Evolutionary conservation across 495 filamentous ascomycete species (phyloP).

Genomic region (Cairneyella variabilis): DNA sequence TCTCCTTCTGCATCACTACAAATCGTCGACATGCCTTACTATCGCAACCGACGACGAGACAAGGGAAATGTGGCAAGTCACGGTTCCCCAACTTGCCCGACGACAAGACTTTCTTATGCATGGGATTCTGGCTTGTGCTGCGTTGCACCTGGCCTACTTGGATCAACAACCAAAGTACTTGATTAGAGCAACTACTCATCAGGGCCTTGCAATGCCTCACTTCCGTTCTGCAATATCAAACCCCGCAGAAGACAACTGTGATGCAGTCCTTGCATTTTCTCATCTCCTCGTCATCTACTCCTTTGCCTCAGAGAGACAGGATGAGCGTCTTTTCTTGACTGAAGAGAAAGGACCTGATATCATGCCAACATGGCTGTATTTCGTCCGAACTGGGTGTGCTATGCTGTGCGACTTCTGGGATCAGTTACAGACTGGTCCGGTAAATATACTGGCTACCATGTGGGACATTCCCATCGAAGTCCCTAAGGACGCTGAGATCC

Average conservation of each 20-base stretch:
- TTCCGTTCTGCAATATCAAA: conserved; percentile 30
- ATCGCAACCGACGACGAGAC: conserved; percentile 6
- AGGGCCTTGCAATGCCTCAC: conserved; percentile 30
- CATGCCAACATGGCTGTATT: conserved; percentile 15
- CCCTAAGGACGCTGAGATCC: neutral
- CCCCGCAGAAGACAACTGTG: conserved; percentile 26
- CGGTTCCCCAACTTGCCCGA: conserved; percentile 25
- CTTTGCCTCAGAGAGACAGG: conserved; percentile 15
- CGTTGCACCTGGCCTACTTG: conserved; percentile 30
- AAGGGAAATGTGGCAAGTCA: conserved; percentile 17
- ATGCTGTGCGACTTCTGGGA: conserved; percentile 13
- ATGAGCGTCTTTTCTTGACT: conserved; percentile 10
- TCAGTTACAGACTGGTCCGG: conserved; percentile 3
- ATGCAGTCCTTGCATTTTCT: conserved; percentile 34
- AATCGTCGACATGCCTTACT: conserved; percentile 8
- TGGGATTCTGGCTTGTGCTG: conserved; percentile 34
- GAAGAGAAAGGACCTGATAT: neutral
- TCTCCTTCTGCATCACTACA: conserved; percentile 21
- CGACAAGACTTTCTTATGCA: conserved; percentile 30
- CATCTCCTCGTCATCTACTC: conserved; percentile 23
- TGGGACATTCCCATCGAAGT: conserved; percentile 9
- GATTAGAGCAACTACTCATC: conserved; percentile 26
- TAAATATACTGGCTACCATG: neutral
- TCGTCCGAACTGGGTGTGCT: conserved; percentile 12
- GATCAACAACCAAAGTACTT: conserved; percentile 19